Conservation (phyloP, 208 protist genomes). For the Trypanosoma scelopori region DNA sequence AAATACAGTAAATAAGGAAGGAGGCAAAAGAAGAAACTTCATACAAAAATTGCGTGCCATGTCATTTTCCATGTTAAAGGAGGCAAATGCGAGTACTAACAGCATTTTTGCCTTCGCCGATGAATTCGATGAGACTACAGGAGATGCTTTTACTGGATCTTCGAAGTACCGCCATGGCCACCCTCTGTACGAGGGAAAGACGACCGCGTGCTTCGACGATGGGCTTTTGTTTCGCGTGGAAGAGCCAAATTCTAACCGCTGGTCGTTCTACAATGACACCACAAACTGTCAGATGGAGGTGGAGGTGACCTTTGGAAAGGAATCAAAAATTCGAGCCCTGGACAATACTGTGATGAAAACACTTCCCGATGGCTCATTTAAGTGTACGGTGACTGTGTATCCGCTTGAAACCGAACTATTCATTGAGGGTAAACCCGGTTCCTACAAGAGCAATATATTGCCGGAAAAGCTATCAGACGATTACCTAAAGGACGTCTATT, state of each 20-base stretch:
- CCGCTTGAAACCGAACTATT: slow-evolving; percentile 80
- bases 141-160: slow-evolving; percentile 24
- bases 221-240: slow-evolving; percentile 78
- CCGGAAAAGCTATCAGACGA: slow-evolving; percentile 57
- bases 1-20: slow-evolving; percentile 1
- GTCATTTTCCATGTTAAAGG: background rate
- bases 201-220: slow-evolving; percentile 62
- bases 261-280: slow-evolving; percentile 89
- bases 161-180: slow-evolving; percentile 21
- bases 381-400: slow-evolving; percentile 64
- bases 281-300: slow-evolving; percentile 73
- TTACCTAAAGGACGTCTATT: slow-evolving; percentile 64
- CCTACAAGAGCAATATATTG: slow-evolving; percentile 69
- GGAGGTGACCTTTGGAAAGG: slow-evolving; percentile 64
- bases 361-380: slow-evolving; percentile 42
- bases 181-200: slow-evolving; percentile 47
- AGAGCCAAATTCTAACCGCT: slow-evolving; percentile 51
- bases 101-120: slow-evolving; percentile 44
- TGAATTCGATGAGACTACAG: slow-evolving; percentile 77
- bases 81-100: background rate
- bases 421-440: slow-evolving; percentile 52
- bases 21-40: background rate
- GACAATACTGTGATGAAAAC: slow-evolving; percentile 58
- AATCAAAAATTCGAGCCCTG: slow-evolving; percentile 57
- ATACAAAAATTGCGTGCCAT: background rate